Evolutionary conservation across 1,139 yeast genomes (phyloP), one percentile per base, ranked within the genome.

Genomic region (Candida sp.): DNA sequence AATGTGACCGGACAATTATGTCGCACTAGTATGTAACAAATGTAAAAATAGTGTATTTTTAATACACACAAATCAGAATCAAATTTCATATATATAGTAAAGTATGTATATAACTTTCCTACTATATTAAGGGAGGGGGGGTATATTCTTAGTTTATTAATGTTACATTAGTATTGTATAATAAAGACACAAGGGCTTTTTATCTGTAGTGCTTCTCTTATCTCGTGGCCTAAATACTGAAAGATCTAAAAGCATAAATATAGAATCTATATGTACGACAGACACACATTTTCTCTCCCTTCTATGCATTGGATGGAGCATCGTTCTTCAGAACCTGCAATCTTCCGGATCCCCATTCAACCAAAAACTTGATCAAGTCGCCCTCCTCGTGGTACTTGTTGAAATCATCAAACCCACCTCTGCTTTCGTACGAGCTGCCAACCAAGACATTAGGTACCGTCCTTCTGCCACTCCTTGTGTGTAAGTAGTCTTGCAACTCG

Each of bases 401-500:
- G 64, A 94, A 84, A 55, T 91, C 98, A 67, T 92, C 98, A 49
- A 84, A 83, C 2, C 94, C 96, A 35, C 94, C 96, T 62, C 85
- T 77, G 46, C 90, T 84, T 48, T 77, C 70, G 42, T 59, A 61
- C 12, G 73, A 63, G 1, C 84, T 82, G 44, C 87, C 87, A 49
- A 88, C 75, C 47, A 87, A 70, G 22, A 88, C 77, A 59, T 88
- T 88, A 30, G 96, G 96, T 4, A 88, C 96, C 0, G 94, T 88
- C 22, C 64, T 67, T 62, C 94, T 77, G 3, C 88, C 88, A 3
- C 89, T 77, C 46, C 77, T 68, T 46, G 75, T 73, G 9, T 75
- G 83, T 50, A 88, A 74, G 65, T 83, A 84, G 12, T 71, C 77
- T 65, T 88, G 94, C 54, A 88, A 72, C 51, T 77, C 83, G 11